Conservation (phyloP, 1,284 basidiomycete genomes). For the Austroboletus niveus region DNA sequence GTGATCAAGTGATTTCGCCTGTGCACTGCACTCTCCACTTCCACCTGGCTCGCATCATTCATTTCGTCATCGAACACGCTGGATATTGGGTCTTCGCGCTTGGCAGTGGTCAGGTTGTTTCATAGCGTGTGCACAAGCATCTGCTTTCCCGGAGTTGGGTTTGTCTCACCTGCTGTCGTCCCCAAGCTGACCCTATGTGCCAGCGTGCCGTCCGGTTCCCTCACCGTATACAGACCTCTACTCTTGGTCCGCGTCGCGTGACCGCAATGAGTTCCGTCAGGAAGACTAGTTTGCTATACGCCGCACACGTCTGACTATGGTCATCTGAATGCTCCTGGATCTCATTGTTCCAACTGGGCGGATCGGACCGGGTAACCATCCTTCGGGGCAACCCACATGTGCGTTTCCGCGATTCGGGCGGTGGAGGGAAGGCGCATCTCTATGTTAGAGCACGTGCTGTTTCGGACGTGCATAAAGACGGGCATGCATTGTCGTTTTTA, state of each 20-base stretch:
- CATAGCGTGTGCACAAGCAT: not conserved
- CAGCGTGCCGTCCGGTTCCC: not conserved
- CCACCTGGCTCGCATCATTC: not conserved
- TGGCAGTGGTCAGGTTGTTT: not conserved
- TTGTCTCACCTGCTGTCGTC: not conserved
- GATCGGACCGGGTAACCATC: conserved; percentile 13
- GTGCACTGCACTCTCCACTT: not conserved
- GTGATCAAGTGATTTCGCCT: conserved; percentile 2
- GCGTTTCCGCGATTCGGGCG: conserved; percentile 1
- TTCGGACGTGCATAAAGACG: conserved; percentile 19
- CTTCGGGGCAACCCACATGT: not conserved
- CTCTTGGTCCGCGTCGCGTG: not conserved
- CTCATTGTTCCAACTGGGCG: conserved; percentile 10
- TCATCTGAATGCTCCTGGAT: not conserved
- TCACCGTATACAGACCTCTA: not conserved
- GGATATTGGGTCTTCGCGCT: not conserved
- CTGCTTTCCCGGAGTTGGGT: not conserved
- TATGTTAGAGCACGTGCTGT: conserved; percentile 11
- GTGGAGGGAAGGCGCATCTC: conserved; percentile 7
- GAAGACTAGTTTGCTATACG: not conserved
- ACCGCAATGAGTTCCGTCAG: not conserved
- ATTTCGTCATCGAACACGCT: not conserved
- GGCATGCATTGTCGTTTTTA: not conserved
- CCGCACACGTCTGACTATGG: not conserved
- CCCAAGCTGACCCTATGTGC: not conserved